A percentile compares a stretch with the other conserved stretches of the same genome.
phyloP scores from a whole-genome alignment of 129 eudicot species.

The Centella asiatica region DNA sequence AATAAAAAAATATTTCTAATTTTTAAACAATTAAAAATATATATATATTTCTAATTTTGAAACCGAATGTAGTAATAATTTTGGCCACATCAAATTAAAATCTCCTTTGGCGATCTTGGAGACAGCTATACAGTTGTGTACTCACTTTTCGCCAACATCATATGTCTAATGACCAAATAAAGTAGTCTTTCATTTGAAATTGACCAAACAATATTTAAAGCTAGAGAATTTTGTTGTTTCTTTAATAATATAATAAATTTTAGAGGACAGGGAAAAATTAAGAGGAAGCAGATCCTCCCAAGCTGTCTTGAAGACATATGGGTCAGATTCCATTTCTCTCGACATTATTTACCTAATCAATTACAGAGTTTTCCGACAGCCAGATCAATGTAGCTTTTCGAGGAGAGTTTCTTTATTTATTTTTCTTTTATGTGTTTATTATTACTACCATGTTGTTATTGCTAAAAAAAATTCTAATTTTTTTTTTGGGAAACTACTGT shows the following conservation, averaged over 20 bases:
- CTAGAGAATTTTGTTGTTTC: background rate
- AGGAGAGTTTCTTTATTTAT: slow-evolving; percentile 18
- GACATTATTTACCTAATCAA: slow-evolving; percentile 35
- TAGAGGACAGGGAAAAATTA: slow-evolving; percentile 12
- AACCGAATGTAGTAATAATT: slow-evolving; percentile 1
- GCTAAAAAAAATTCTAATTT: too few species aligned
- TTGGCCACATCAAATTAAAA: too few species aligned
- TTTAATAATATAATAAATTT: background rate
- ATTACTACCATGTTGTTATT: too few species aligned
- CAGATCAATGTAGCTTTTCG: slow-evolving; percentile 45
- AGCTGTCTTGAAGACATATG: slow-evolving; percentile 31
- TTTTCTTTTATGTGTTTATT: too few species aligned
- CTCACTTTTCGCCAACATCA: slow-evolving; percentile 5
- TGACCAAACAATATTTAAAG: too few species aligned
- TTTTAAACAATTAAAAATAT: too few species aligned
- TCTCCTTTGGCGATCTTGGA: background rate
- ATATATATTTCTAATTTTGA: too few species aligned
- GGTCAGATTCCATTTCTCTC: slow-evolving; percentile 38
- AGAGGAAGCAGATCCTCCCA: slow-evolving; percentile 18
- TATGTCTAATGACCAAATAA: background rate
- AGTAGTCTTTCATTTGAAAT: too few species aligned
- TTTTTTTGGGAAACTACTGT: background rate
- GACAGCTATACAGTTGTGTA: slow-evolving; percentile 7
- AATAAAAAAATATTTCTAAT: too few species aligned
- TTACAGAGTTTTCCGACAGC: slow-evolving; percentile 32